These are phyloP conservation scores for Tolypocladium inflatum DNA, from an alignment of 2,329 filamentous ascomycete genomes.

Conservation along the genomic window DNA sequence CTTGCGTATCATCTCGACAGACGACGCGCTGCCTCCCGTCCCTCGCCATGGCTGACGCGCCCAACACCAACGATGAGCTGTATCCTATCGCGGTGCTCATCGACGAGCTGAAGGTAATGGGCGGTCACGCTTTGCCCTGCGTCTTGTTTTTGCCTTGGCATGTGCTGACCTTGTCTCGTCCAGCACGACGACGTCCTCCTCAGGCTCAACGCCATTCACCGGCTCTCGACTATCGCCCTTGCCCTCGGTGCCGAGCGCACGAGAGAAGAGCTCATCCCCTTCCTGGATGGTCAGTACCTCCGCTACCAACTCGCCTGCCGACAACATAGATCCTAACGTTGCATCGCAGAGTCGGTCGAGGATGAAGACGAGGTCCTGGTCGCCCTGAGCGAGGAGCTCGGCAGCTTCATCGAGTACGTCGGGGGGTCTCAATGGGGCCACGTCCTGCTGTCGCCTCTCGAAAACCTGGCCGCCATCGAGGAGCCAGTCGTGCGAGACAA, in stretches of 20 bases:
- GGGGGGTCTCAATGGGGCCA: conserved; percentile 90
- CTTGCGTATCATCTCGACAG: conserved; percentile 10
- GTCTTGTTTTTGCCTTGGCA: conserved; percentile 9
- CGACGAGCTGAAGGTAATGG: conserved; percentile 89
- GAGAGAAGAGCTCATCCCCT: conserved; percentile 96
- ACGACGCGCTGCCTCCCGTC: conserved; percentile 21
- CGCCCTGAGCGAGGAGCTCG: conserved; percentile 92
- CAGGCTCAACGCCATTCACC: conserved; percentile 95
- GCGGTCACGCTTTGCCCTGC: not conserved
- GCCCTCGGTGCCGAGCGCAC: conserved; percentile 93
- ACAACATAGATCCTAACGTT: not conserved
- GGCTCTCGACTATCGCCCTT: conserved; percentile 94
- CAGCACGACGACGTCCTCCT: conserved; percentile 98
- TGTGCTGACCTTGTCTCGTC: conserved; percentile 12
- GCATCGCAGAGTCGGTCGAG: conserved; percentile 78
- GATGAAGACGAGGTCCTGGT: conserved; percentile 98
- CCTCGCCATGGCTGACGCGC: conserved; percentile 76
- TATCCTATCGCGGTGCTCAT: conserved; percentile 99
- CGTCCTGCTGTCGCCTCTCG: conserved; percentile 89
- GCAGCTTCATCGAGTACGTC: conserved; percentile 94
- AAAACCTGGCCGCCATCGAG: conserved; percentile 97
- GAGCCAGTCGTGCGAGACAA: conserved; percentile 97
- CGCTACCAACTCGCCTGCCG: not conserved
- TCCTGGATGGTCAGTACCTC: conserved; percentile 75
- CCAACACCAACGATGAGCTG: conserved; percentile 92